These are phyloP conservation scores for Fusarium sp. DNA, from an alignment of 2,329 filamentous ascomycete species.

Conservation along the genomic window DNA sequence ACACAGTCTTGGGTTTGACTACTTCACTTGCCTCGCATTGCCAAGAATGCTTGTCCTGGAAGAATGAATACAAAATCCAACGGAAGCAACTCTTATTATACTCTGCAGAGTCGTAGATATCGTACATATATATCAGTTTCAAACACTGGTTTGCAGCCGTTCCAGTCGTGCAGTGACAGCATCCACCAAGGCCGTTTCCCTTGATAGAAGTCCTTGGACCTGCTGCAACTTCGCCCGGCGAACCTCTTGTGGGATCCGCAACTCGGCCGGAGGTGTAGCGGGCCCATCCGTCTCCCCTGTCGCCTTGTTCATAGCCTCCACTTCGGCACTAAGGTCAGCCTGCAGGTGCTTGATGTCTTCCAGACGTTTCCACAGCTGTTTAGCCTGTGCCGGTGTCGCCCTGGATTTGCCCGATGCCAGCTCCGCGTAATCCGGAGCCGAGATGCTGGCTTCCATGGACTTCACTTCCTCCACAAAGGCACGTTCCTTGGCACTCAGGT, in stretches of 20 bases:
- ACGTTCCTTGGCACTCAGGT: slow-evolving; percentile 57
- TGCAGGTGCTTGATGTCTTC: slow-evolving; percentile 64
- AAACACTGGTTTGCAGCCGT: slow-evolving; percentile 55
- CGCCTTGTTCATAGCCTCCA: slow-evolving; percentile 53
- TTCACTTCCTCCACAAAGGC: slow-evolving; percentile 59
- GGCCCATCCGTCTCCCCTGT: slow-evolving; percentile 39
- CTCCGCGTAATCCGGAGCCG: slow-evolving; percentile 46
- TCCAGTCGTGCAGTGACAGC: slow-evolving; percentile 71
- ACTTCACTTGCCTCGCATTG: background rate
- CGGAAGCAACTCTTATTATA: slow-evolving; percentile 23
- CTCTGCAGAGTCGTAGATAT: slow-evolving; percentile 17
- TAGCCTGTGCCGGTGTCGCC: slow-evolving; percentile 43
- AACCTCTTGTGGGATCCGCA: slow-evolving; percentile 68
- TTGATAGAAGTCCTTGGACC: slow-evolving; percentile 69
- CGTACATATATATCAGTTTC: slow-evolving; percentile 41
- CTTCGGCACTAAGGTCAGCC: slow-evolving; percentile 62
- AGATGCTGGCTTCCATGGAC: slow-evolving; percentile 63
- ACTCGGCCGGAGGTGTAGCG: slow-evolving; percentile 49
- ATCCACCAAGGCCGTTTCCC: slow-evolving; percentile 74
- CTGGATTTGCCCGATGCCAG: slow-evolving; percentile 48
- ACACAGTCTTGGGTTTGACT: background rate
- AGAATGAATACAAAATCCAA: background rate
- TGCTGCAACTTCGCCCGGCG: slow-evolving; percentile 70
- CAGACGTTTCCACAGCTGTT: slow-evolving; percentile 65
- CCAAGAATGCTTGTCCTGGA: background rate